These are phyloP conservation scores for Septoria petroselini DNA, from an alignment of 2,329 filamentous ascomycete genomes.

Conservation along the genomic window DNA sequence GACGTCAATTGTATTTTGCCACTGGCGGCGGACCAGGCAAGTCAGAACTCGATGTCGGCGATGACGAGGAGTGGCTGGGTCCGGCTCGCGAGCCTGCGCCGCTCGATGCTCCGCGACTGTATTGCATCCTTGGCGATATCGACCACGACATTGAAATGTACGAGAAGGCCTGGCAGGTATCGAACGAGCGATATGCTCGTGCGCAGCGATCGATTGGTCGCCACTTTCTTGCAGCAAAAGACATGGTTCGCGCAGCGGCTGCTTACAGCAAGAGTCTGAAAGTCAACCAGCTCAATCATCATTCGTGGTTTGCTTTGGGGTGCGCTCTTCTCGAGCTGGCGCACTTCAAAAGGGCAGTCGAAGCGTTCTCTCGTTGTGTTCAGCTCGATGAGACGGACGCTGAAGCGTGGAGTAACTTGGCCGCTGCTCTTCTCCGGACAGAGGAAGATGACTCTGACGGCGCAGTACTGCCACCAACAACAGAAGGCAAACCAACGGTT, in stretches of 20 bases:
- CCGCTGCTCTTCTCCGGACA: slow-evolving; percentile 65
- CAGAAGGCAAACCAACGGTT: slow-evolving; percentile 21
- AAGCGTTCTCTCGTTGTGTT: slow-evolving; percentile 80
- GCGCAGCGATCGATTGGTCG: slow-evolving; percentile 86
- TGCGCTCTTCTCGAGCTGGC: slow-evolving; percentile 79
- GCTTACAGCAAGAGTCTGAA: slow-evolving; percentile 75
- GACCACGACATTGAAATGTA: slow-evolving; percentile 73
- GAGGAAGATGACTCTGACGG: slow-evolving; percentile 24
- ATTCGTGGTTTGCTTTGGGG: slow-evolving; percentile 85
- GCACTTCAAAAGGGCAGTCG: slow-evolving; percentile 72
- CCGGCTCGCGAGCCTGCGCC: slow-evolving; percentile 68
- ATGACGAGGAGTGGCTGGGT: slow-evolving; percentile 58
- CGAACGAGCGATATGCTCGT: slow-evolving; percentile 73
- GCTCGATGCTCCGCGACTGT: slow-evolving; percentile 78
- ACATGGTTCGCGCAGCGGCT: slow-evolving; percentile 67
- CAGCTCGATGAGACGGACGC: slow-evolving; percentile 84
- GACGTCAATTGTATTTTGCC: slow-evolving; percentile 73
- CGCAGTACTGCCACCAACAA: neutral
- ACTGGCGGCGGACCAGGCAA: slow-evolving; percentile 46
- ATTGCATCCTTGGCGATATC: slow-evolving; percentile 91
- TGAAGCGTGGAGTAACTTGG: slow-evolving; percentile 91
- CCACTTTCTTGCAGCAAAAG: slow-evolving; percentile 64
- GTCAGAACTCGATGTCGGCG: slow-evolving; percentile 36
- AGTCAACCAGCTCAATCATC: slow-evolving; percentile 75
- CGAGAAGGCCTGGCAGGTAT: slow-evolving; percentile 83